A percentile compares a stretch with the other conserved stretches of the same genome.
These are phyloP conservation scores for Schizopora paradoxa DNA, from an alignment of 1,284 basidiomycete species.

Conservation along the genomic window DNA sequence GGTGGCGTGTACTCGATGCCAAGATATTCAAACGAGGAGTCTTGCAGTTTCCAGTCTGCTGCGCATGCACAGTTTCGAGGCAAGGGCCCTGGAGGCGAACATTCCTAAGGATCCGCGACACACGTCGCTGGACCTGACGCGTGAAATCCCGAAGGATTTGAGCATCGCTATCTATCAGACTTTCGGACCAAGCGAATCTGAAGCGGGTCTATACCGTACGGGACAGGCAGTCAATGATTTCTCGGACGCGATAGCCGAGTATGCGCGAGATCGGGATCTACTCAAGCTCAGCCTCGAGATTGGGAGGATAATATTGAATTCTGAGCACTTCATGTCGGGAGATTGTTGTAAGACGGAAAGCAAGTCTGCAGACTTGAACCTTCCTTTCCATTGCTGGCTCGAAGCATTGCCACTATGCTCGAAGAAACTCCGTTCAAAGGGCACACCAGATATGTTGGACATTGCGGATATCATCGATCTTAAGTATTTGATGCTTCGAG, in stretches of 20 bases:
- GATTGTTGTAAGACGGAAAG: slow-evolving; percentile 39
- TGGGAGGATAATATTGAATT: slow-evolving; percentile 43
- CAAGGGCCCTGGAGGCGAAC: too few relatives aligned
- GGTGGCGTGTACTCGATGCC: slow-evolving; percentile 47
- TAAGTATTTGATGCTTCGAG: slow-evolving; percentile 46
- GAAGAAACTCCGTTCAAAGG: slow-evolving; percentile 40
- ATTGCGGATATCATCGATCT: slow-evolving; percentile 55
- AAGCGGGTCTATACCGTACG: too few relatives aligned
- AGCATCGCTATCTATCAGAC: too few relatives aligned
- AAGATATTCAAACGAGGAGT: slow-evolving; percentile 45
- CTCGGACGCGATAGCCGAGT: slow-evolving; percentile 47
- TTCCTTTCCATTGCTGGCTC: slow-evolving; percentile 53
- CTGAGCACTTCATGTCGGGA: slow-evolving; percentile 53
- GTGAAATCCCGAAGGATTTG: too few relatives aligned
- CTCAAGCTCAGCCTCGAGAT: slow-evolving; percentile 44
- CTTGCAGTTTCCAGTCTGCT: slow-evolving; percentile 47
- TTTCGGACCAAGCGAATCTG: too few relatives aligned
- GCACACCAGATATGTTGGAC: too few relatives aligned
- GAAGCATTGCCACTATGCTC: slow-evolving; percentile 53
- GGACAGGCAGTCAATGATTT: too few relatives aligned
- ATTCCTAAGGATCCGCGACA: too few relatives aligned
- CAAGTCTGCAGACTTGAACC: slow-evolving; percentile 38
- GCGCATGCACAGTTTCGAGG: slow-evolving; percentile 40
- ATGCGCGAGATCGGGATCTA: slow-evolving; percentile 41
- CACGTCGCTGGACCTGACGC: too few relatives aligned